phyloP scores from a whole-genome alignment of 2,329 filamentous ascomycete species.

The Beauveria medogensis region DNA sequence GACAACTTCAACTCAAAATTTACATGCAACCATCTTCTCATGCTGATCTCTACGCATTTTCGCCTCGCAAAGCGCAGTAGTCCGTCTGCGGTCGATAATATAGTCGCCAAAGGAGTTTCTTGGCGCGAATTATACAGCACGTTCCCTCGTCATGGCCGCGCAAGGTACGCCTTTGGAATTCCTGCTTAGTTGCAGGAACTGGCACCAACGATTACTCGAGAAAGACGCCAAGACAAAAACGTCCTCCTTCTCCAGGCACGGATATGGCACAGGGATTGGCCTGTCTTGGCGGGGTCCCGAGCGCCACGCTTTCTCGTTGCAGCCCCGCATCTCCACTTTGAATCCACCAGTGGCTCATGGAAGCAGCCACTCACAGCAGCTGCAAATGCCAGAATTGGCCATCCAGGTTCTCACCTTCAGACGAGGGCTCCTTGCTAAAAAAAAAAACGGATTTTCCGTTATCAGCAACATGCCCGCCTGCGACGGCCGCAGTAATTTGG shows the following conservation, averaged over 20 bases:
- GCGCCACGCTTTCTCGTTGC: neutral
- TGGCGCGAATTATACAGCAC: no score
- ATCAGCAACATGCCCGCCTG: neutral
- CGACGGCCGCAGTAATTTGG: neutral
- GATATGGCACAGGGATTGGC: neutral
- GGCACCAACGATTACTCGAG: no score
- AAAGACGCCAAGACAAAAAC: no score
- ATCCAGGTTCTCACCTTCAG: conserved; percentile 11
- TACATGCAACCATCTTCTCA: no score
- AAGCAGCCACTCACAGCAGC: conserved; percentile 3
- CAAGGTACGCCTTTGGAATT: no score
- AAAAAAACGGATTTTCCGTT: neutral
- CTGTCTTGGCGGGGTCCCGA: neutral
- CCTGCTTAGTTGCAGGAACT: no score
- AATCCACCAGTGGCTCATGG: neutral
- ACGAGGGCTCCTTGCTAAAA: neutral
- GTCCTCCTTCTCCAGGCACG: neutral
- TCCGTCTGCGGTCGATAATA: no score
- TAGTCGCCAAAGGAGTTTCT: no score
- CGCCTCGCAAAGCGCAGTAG: no score
- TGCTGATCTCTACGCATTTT: no score
- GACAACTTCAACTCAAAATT: no score
- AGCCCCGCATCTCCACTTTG: neutral
- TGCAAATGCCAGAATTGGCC: neutral
- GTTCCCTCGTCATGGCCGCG: no score